phyloP scores from a whole-genome alignment of 176 grass and related monocot genomes.

The Neostapfia colusana region DNA sequence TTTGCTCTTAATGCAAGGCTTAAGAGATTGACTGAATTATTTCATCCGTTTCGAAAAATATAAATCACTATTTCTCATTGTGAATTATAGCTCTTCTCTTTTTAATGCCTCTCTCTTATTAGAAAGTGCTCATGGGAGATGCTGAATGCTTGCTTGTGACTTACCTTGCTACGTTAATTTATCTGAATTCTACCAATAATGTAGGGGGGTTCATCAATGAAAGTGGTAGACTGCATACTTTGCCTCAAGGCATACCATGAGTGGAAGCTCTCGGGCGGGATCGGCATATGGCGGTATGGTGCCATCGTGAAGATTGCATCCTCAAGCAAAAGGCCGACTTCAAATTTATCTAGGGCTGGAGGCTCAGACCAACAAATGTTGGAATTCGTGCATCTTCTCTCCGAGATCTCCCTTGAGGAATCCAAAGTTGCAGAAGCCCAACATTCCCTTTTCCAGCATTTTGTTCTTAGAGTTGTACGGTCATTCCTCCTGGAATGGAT shows the following conservation, averaged over 20 bases:
- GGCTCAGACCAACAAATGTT: slow-evolving; percentile 64
- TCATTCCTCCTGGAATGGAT: slow-evolving; percentile 63
- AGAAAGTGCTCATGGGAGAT: neutral
- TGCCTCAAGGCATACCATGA: slow-evolving; percentile 82
- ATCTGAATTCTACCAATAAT: slow-evolving; percentile 25
- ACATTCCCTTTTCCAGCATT: slow-evolving; percentile 55
- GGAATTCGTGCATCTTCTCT: slow-evolving; percentile 68
- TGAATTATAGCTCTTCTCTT: too few species aligned
- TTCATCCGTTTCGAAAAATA: neutral
- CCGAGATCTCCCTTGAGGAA: slow-evolving; percentile 71
- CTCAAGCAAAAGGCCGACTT: slow-evolving; percentile 47
- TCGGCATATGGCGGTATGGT: slow-evolving; percentile 86
- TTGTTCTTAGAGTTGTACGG: slow-evolving; percentile 62
- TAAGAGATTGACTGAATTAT: neutral
- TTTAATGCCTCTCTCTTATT: neutral
- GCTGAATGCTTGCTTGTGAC: neutral
- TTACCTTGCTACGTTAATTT: neutral
- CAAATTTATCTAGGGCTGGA: slow-evolving; percentile 44
- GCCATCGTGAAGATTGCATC: slow-evolving; percentile 75
- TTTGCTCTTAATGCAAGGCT: neutral
- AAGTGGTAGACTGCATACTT: slow-evolving; percentile 90
- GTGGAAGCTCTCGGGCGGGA: slow-evolving; percentile 78
- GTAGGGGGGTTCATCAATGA: slow-evolving; percentile 79
- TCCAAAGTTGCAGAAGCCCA: slow-evolving; percentile 54
- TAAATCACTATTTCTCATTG: too few species aligned